Percentiles rank a stretch among this genome's conserved stretches.
phyloP scores from a whole-genome alignment of 768 basidiomycete species.

The Arthromyces matolae region DNA sequence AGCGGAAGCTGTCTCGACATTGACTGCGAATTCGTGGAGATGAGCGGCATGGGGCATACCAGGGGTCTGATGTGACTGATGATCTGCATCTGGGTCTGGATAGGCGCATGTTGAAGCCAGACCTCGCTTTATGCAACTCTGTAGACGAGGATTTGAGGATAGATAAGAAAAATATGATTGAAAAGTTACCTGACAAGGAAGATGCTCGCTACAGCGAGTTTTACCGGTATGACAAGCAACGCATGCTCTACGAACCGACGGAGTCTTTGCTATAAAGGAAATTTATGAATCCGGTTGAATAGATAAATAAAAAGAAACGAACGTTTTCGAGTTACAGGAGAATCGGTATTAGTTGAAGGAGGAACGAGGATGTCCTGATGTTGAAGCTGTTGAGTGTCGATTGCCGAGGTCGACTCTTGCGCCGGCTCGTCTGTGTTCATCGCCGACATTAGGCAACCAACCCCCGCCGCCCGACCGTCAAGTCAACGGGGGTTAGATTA shows the following conservation, averaged over 20 bases:
- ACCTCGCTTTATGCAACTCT: constrained; percentile 84
- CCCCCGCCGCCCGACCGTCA: constrained; percentile 11
- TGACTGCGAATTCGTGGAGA: constrained; percentile 12
- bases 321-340: constrained; percentile 53
- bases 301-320: constrained; percentile 25
- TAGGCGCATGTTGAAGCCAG: constrained; percentile 68
- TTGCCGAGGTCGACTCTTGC: constrained; percentile 44
- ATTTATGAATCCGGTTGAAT: constrained; percentile 18
- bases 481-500: constrained; percentile 22
- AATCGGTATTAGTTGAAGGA: constrained; percentile 26
- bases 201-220: constrained; percentile 76
- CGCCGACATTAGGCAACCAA: constrained; percentile 57
- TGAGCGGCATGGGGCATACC: constrained; percentile 25
- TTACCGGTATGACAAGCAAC: constrained; percentile 81
- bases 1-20: constrained; percentile 21
- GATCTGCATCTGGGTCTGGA: constrained; percentile 69
- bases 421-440: constrained; percentile 70
- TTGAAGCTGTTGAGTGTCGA: constrained; percentile 62
- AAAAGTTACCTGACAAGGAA: constrained; percentile 68
- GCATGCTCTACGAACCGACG: constrained; percentile 78
- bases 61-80: constrained; percentile 38
- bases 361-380: constrained; percentile 32
- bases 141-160: constrained; percentile 8
- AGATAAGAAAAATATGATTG: constrained; percentile 2
- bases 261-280: constrained; percentile 60